Conservation (phyloP, 371 early-diverging fungal species). For the Rhizopus arrhizus region DNA sequence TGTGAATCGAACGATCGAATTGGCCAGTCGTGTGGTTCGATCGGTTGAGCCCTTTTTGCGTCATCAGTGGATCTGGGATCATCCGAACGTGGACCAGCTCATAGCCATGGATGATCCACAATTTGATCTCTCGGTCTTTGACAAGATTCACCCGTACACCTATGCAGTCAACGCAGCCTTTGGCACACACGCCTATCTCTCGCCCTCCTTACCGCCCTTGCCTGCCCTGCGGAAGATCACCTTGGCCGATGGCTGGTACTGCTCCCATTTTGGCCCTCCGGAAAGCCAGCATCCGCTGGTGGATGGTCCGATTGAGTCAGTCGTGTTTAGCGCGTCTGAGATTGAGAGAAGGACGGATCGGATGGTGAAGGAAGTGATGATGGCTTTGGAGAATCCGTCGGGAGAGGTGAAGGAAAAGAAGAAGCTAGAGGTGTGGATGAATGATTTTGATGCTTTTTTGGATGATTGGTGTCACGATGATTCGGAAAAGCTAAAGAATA, state of each 20-base stretch:
- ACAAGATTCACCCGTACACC: slow-evolving; percentile 35
- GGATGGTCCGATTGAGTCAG: slow-evolving; percentile 47
- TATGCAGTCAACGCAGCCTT: slow-evolving; percentile 48
- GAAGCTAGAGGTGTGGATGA: slow-evolving; percentile 50
- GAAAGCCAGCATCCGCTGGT: slow-evolving; percentile 36
- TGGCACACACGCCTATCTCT: slow-evolving; percentile 44
- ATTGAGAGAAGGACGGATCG: slow-evolving; percentile 51
- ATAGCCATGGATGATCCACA: slow-evolving; percentile 23
- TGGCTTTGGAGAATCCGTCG: slow-evolving; percentile 40
- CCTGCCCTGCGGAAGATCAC: slow-evolving; percentile 38
- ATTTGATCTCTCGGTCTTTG: slow-evolving; percentile 24
- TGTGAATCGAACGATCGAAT: slow-evolving; percentile 35
- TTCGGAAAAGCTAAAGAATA: slow-evolving; percentile 40
- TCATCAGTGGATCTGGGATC: slow-evolving; percentile 42
- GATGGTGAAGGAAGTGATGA: slow-evolving; percentile 40
- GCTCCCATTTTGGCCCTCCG: slow-evolving; percentile 33
- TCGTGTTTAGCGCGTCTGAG: slow-evolving; percentile 46
- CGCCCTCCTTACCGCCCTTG: slow-evolving; percentile 17
- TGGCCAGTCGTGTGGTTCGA: slow-evolving; percentile 37
- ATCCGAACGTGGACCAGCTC: slow-evolving; percentile 36
- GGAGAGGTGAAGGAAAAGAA: slow-evolving; percentile 17
- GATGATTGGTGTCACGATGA: slow-evolving; percentile 62
- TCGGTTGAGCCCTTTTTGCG: slow-evolving; percentile 45
- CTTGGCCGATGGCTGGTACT: slow-evolving; percentile 44
- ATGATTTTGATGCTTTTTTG: slow-evolving; percentile 52